phyloP scores from a whole-genome alignment of 2,329 filamentous ascomycete species.

The Colletotrichum eleusines region DNA sequence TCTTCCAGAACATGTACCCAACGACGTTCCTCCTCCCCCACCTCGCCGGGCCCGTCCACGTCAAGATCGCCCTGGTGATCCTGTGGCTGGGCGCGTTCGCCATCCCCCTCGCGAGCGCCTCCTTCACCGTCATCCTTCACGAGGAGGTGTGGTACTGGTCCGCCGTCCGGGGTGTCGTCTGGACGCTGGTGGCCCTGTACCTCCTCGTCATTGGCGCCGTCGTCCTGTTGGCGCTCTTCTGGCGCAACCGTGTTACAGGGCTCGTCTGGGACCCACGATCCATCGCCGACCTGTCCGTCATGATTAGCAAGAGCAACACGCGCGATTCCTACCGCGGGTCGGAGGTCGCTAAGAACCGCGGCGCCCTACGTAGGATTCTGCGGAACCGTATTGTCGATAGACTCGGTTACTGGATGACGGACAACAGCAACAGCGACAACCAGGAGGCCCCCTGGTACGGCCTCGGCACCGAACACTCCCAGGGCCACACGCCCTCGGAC shows the following conservation, averaged over 20 bases:
- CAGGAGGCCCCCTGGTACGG: conserved; percentile 79
- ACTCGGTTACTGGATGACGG: conserved; percentile 88
- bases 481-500: conserved; percentile 41
- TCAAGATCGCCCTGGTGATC: conserved; percentile 74
- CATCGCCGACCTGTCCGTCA: conserved; percentile 82
- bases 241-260: conserved; percentile 75
- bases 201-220: conserved; percentile 71
- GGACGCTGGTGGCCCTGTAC: conserved; percentile 83
- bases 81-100: conserved; percentile 86
- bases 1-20: conserved; percentile 78
- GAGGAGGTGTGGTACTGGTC: conserved; percentile 81
- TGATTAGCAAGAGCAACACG: conserved; percentile 85
- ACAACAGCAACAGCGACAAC: conserved; percentile 72
- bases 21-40: conserved; percentile 74
- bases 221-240: conserved; percentile 71
- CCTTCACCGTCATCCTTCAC: conserved; percentile 75
- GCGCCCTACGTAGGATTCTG: conserved; percentile 66
- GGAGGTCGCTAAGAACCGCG: conserved; percentile 67
- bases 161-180: conserved; percentile 80
- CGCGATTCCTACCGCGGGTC: conserved; percentile 78
- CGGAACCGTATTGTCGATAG: conserved; percentile 72
- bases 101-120: conserved; percentile 82
- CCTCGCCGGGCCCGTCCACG: conserved; percentile 71
- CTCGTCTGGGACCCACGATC: conserved; percentile 88
- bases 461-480: conserved; percentile 71